Conservation (phyloP, 164 flowering plant genomes). For the Annona squamosa region DNA sequence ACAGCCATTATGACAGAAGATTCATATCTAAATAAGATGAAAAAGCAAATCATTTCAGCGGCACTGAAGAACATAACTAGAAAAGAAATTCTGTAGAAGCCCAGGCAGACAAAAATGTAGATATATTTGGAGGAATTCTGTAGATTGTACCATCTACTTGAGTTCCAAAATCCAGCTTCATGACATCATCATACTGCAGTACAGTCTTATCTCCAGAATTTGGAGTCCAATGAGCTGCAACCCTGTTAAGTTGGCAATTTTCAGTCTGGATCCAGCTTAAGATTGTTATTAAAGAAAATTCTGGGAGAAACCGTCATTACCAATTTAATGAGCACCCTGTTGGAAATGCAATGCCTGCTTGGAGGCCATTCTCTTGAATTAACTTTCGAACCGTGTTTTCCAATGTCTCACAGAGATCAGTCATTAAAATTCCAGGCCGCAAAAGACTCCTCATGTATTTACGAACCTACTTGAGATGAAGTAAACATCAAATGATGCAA, state of each 20-base stretch:
- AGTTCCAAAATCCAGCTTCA: slow-evolving; percentile 99
- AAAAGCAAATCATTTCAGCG: background rate
- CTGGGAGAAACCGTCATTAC: slow-evolving; percentile 27
- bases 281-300: background rate
- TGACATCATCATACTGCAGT: slow-evolving; percentile 95
- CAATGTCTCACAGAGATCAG: slow-evolving; percentile 87
- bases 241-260: slow-evolving; percentile 39
- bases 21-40: background rate
- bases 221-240: slow-evolving; percentile 99
- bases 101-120: background rate
- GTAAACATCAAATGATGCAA: background rate
- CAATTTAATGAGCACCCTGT: slow-evolving; percentile 97
- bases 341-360: slow-evolving; percentile 99
- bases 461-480: slow-evolving; percentile 53
- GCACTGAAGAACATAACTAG: background rate
- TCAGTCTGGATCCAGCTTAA: background rate
- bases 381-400: slow-evolving; percentile 92
- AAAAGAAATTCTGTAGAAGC: background rate
- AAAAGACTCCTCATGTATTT: slow-evolving; percentile 72
- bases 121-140: background rate
- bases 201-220: slow-evolving; percentile 96
- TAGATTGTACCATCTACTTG: slow-evolving; percentile 71
- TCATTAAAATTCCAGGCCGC: slow-evolving; percentile 92
- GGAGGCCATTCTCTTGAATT: slow-evolving; percentile 88
- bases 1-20: slow-evolving; percentile 13